Evolutionary conservation across 371 early-diverging fungal species (phyloP).

Genomic region (Mucor circinelloides): DNA sequence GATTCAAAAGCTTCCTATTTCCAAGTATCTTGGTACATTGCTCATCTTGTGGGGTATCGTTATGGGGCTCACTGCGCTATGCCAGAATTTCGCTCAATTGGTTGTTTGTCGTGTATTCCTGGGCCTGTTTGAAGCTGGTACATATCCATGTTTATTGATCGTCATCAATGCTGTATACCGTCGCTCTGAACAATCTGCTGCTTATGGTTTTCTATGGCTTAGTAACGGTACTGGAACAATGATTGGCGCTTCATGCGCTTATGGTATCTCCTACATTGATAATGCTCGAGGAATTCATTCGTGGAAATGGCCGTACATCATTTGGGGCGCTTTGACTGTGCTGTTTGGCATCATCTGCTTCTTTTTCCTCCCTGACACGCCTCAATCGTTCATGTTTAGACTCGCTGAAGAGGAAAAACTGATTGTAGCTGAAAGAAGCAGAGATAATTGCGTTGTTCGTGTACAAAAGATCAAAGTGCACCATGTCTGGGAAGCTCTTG

Average conservation of each 20-base stretch:
- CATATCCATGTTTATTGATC: conserved; percentile 31
- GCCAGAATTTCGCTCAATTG: conserved; percentile 30
- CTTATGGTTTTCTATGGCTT: conserved; percentile 18
- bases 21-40: conserved; percentile 29
- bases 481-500: conserved; percentile 28
- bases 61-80: conserved; percentile 26
- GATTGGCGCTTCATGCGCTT: conserved; percentile 18
- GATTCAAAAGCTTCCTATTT: conserved; percentile 37
- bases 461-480: conserved; percentile 21
- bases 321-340: conserved; percentile 23
- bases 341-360: conserved; percentile 24
- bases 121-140: conserved; percentile 38
- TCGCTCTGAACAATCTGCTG: conserved; percentile 34
- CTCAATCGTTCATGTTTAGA: conserved; percentile 16
- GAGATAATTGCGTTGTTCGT: conserved; percentile 28
- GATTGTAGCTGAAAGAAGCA: conserved; percentile 22
- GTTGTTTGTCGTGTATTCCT: conserved; percentile 30
- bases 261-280: conserved; percentile 26
- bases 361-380: conserved; percentile 29
- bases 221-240: conserved; percentile 31
- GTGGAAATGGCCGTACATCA: conserved; percentile 35
- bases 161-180: conserved; percentile 34
- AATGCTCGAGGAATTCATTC: conserved; percentile 17
- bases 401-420: conserved; percentile 26
- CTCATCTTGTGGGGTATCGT: conserved; percentile 38